Evolutionary conservation across 768 basidiomycete genomes (phyloP), one percentile per base, ranked within the genome.

Genomic region (Termitomyces bulborhizus): DNA sequence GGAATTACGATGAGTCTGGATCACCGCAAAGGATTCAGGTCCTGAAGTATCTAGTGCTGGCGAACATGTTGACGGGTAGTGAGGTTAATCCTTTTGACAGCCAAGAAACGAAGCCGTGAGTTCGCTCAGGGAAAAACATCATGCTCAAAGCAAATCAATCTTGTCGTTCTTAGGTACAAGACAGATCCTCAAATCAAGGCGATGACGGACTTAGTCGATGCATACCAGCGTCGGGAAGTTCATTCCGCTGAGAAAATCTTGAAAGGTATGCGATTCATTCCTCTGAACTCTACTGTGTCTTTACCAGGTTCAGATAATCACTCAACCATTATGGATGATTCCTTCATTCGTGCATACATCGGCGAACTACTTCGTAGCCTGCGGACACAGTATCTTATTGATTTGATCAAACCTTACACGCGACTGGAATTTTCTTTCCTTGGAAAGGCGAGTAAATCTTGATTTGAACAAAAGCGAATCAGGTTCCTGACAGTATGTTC

Each of bases 81-180:
- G 93, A 97, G 67, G 97, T 99, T 71, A 98, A 99, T 68, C 97
- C 97, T 0, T 99, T 99, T 65, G 97, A 98, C 72, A 94, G 92
- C 66, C 97, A 99, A 70, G 97, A 99, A 76, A 98, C 97, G 11
- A 99, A 99, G 68, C 97, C 97, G 83, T 98, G 66, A 66, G 82
- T 73, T 37, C 24, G 8, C n/a, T 50, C 8, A 6, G 39, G 37
- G 16, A 39, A 16, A n/a, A n/a, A 6, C 49, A 29, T 26, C 11
- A 50, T 37, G n/a, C n/a, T 3, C 26, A 26, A 27, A 27, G 26
- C 15, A 27, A 39, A 29, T 40, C 11, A 50, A n/a, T 8, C 16
- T 12, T 40, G 26, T 15, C n/a, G 44, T 24, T 32, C 36, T 26
- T 60, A 93, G 92, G 55, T 96, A 97, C 72, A 98, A 98, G 76